phyloP scores from a whole-genome alignment of 2,329 filamentous ascomycete genomes.

The Botrytis medusae region DNA sequence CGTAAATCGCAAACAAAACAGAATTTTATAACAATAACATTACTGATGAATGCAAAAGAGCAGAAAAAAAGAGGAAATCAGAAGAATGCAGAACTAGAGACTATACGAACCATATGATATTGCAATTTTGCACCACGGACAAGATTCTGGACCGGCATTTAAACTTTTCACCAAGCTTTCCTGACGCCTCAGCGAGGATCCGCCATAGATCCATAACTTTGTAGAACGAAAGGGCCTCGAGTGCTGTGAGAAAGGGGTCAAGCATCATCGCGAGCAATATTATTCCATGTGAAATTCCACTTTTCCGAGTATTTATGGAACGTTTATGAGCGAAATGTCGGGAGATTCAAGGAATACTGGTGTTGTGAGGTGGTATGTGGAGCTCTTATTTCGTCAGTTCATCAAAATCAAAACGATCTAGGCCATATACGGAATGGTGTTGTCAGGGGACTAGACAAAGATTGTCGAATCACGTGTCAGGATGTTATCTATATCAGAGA shows the following conservation, averaged over 20 bases:
- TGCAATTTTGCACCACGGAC: background rate
- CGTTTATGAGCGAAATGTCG: background rate
- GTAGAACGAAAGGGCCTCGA: background rate
- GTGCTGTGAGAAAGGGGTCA: slow-evolving; percentile 7
- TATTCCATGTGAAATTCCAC: slow-evolving; percentile 12
- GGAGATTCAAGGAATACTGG: background rate
- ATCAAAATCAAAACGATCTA: background rate
- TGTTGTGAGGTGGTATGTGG: background rate
- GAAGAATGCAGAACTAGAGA: background rate
- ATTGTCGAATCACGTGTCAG: slow-evolving; percentile 8
- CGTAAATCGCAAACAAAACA: background rate
- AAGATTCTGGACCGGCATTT: background rate
- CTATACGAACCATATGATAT: background rate
- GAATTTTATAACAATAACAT: background rate
- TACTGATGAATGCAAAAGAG: background rate
- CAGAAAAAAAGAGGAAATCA: background rate
- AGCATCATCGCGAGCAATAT: slow-evolving; percentile 10
- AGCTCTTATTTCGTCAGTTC: background rate
- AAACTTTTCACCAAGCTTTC: slow-evolving; percentile 16
- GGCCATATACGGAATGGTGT: background rate
- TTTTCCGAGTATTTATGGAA: slow-evolving; percentile 17
- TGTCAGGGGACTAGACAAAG: background rate
- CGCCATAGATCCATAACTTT: slow-evolving; percentile 8
- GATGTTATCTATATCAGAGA: background rate
- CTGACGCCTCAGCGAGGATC: background rate